Conservation (phyloP, 257 asterid genomes). For the Solanum lycopersicoides region DNA sequence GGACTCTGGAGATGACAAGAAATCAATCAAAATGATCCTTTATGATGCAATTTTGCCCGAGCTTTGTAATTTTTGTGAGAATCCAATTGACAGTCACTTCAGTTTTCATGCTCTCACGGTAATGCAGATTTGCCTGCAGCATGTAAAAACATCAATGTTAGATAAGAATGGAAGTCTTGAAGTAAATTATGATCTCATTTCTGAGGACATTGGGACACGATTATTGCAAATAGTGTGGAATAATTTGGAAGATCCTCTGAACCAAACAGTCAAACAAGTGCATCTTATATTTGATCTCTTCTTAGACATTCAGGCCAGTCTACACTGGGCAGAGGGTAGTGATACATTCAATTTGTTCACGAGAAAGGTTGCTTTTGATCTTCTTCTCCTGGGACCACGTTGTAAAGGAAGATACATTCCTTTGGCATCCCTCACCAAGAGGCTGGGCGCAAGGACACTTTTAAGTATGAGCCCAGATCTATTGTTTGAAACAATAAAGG, state of each 20-base stretch:
- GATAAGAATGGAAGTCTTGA: conserved; percentile 14
- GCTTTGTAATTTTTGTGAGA: conserved; percentile 69
- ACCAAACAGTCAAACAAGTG: conserved; percentile 94
- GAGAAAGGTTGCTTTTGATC: conserved; percentile 68
- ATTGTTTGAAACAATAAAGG: conserved; percentile 59
- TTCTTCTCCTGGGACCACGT: conserved; percentile 78
- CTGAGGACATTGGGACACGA: conserved; percentile 70
- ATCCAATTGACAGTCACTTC: conserved; percentile 82
- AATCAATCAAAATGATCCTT: conserved; percentile 48
- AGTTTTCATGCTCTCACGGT: conserved; percentile 89
- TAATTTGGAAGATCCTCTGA: conserved; percentile 95
- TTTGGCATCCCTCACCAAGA: conserved; percentile 72
- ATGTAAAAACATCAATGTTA: conserved; percentile 65
- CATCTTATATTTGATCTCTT: conserved; percentile 90
- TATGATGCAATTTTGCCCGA: conserved; percentile 89
- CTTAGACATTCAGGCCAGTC: conserved; percentile 64
- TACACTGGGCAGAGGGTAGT: conserved; percentile 54
- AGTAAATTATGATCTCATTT: conserved; percentile 39
- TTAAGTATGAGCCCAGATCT: conserved; percentile 60
- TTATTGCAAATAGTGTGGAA: conserved; percentile 78
- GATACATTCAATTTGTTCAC: conserved; percentile 47
- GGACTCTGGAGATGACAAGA: conserved; percentile 9
- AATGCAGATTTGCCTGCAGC: conserved; percentile 94
- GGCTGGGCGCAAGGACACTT: conserved; percentile 74
- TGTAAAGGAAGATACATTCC: conserved; percentile 95